A percentile compares a stretch with the other conserved stretches of the same genome.
Conservation (phyloP, 2,329 filamentous ascomycete species). For the Ophiostoma himal-ulmi region DNA sequence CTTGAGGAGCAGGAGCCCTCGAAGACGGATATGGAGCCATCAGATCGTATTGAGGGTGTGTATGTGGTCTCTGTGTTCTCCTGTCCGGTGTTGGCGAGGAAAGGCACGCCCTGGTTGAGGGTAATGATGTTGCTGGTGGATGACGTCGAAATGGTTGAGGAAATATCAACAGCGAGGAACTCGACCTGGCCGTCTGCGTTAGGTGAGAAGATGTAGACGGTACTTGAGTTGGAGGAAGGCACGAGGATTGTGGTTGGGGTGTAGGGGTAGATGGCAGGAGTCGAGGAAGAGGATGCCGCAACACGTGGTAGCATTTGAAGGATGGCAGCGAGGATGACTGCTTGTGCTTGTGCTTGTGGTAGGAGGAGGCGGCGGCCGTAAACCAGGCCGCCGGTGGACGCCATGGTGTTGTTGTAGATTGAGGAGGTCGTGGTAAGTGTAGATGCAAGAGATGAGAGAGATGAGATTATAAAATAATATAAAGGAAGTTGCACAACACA, state of each 20-base stretch:
- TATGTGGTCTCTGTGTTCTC: constrained; percentile 49
- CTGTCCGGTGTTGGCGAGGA: constrained; percentile 45
- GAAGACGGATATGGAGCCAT: constrained; percentile 67
- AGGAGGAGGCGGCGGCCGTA: background rate
- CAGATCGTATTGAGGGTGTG: constrained; percentile 58
- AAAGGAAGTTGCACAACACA: background rate
- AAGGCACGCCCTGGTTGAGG: constrained; percentile 56
- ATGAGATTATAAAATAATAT: background rate
- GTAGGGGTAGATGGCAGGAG: constrained; percentile 60
- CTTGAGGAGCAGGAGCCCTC: constrained; percentile 61
- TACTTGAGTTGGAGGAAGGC: constrained; percentile 39
- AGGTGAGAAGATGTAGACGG: constrained; percentile 65
- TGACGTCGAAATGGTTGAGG: constrained; percentile 47
- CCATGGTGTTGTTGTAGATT: constrained; percentile 10
- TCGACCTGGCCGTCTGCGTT: constrained; percentile 39
- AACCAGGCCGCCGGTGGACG: constrained; percentile 17
- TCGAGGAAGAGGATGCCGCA: constrained; percentile 26
- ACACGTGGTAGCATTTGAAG: constrained; percentile 17
- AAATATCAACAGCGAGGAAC: constrained; percentile 62
- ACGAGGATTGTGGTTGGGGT: constrained; percentile 68
- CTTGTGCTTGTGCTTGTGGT: background rate
- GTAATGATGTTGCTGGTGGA: constrained; percentile 38
- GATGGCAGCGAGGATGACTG: constrained; percentile 15
- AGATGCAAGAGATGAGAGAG: background rate
- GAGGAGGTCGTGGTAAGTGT: background rate